Base-by-base conservation (phyloP, 306 rosid species). In the Cucurbita moschata region DNA sequence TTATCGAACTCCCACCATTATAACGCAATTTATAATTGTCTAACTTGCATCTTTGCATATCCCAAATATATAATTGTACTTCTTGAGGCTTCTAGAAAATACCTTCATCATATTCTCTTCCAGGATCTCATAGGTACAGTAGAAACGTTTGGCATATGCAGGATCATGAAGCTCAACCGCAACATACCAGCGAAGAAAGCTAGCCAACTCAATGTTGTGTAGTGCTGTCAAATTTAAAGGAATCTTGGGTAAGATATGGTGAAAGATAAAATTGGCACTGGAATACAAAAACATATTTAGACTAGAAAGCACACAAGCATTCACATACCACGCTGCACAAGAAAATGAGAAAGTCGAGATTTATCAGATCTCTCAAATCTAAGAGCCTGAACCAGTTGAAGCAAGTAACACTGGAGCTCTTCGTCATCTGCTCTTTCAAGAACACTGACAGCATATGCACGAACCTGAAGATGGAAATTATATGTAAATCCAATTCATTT, bases 171-270 rank as follows among this genome's bases (percentile, higher is more conserved):
- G 95, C 81, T 94, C 99, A 76, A 89, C 97, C 63, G 99, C 95
- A 77, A 94, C 96, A 74, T 85, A 94, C 99, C 97, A 94, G 85
- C 99, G 99, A 77, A 94, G 96, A 85, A 94, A 94, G 89, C 99
- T 94, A 78, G 99, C 99, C 73, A 94, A 82, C 83, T 91, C 97
- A 78, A 89, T 94, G 78, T 91, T 94, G 79, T 85, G 15, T 74
- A 88, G 81, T 80, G 99, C 99, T 94, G 95, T 75, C 73, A 81
- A 78, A 75, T 68, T 74, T 67, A 72, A 83, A 71, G 57, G 76
- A 71, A 53, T 58, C 43, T 83, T 82, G 89, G 83, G 77, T 57
- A 61, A 73, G 65, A 77, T 67, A 83, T 35, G 79, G 75, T 74
- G 39, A 87, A 66, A 58, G 72, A 59, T 72, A 78, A 81, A 73